Evolutionary conservation across 441 rosid species (phyloP), one percentile per base, ranked within the genome.

Genomic region (Cnidoscolus chayamansa): DNA sequence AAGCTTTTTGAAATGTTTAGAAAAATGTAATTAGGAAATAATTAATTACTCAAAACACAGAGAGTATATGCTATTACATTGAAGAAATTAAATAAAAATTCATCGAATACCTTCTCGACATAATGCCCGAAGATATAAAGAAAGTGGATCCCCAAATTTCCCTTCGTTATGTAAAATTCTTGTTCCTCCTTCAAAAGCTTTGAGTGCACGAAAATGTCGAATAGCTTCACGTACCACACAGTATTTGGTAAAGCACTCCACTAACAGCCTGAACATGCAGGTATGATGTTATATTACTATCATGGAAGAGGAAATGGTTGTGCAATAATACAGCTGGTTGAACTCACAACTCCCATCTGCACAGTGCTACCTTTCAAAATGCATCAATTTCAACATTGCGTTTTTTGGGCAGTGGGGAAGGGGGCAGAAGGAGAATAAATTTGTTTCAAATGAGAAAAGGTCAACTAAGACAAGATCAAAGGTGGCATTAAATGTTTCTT

Each of bases 161-260:
- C 99, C 99, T 63, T 82, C 91, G 71, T 78, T 76, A 67, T 94
- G 88, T 72, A 94, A 82, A 72, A 85, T 69, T 81, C 62, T 77
- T 47, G 86, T 92, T 32, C 99, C 99, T 64, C 98, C 99, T 77
- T 90, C 97, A 86, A 84, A 83, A 59, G 86, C 86, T 83, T 74
- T 83, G 32, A 94, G 92, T 61, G 87, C 99, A 77, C 93, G 97
- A 59, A 92, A 94, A 87, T 94, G 97, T 54, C 99, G 90, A 80
- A 94, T 90, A 19, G 99, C 99, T 86, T 94, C 99, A 66, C 82
- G 79, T 72, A 90, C 85, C 56, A 87, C 92, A 76, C 93, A 85
- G 64, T 94, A 92, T 82, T 92, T 94, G 67, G 96, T 88, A 84
- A 94, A 94, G 84, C 97, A 94, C 79, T 94, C 99, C 75, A 94